Evolutionary conservation across 768 basidiomycete genomes (phyloP), one percentile per base, ranked within the genome.

Genomic region (Amanita jacksonii): DNA sequence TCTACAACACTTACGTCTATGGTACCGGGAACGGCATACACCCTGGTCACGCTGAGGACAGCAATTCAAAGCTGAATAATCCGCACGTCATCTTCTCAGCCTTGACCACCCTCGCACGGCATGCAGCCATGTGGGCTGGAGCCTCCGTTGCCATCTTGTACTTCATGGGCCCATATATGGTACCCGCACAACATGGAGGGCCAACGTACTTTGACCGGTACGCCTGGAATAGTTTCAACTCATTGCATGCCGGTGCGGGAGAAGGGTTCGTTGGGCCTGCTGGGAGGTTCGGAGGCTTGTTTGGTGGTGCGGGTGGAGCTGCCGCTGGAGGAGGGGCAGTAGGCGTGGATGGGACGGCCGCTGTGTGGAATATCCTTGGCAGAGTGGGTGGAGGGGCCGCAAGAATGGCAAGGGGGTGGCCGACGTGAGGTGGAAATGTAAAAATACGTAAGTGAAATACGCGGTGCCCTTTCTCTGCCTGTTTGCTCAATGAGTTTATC

Each of bases 171-270:
- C 80, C 79, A 13, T 75, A 77, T 46, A 66, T 79, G 46, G 70
- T 71, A 5, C 78, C 77, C 73, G 76, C 38, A 60, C 64, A 13
- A 65, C 76, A 4, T 79, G 84, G n/a, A 74, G 76, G 1, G 3
- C 67, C 80, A 31, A 81, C 79, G 25, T 78, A 78, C 50, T 81
- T 85, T 52, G 86, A 90, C 54, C 79, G 86, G 8, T 69, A 74
- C 6, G 82, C 82, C 20, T 90, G 87, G 87, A 69, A 69, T 45
- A 81, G 77, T 57, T 87, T 85, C 62, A 88, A 89, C 55, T 64
- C 74, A 8, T 72, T 90, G 65, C 43, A 45, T 23, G 74, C 75
- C 39, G 74, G 70, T 8, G 71, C 69, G 0, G 84, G 84, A 0
- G 85, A 87, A 54, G 85, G 86, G 22, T 84, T 85, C 22, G 37